These are phyloP conservation scores for Sonneratia alba DNA, from an alignment of 345 rosid species.

Conservation along the genomic window DNA sequence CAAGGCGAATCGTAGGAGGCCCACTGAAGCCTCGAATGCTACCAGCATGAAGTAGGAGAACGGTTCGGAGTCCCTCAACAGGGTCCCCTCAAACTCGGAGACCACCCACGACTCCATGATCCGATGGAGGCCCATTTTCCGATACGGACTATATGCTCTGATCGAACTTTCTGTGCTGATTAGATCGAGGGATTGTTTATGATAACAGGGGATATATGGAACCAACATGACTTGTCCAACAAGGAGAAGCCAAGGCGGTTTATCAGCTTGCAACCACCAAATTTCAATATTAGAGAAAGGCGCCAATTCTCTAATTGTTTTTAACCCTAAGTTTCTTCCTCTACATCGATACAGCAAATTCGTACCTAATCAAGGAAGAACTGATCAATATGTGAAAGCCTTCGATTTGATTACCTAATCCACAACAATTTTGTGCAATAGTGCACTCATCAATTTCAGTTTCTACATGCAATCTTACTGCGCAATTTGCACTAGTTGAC, in stretches of 20 bases:
- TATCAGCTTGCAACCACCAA: constrained; percentile 58
- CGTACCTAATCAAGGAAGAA: neutral
- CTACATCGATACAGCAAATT: neutral
- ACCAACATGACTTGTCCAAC: neutral
- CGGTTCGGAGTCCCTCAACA: constrained; percentile 44
- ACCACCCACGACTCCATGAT: constrained; percentile 46
- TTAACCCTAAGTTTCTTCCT: neutral
- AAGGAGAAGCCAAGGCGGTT: constrained; percentile 30
- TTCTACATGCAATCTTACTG: neutral
- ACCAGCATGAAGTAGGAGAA: constrained; percentile 87
- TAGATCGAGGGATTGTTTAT: neutral
- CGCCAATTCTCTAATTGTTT: neutral
- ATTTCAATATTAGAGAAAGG: neutral
- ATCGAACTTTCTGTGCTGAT: too few relatives aligned
- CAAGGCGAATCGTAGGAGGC: constrained; percentile 55
- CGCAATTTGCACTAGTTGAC: too few relatives aligned
- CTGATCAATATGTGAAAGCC: neutral
- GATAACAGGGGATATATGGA: constrained; percentile 2
- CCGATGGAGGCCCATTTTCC: too few relatives aligned
- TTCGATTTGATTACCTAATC: constrained; percentile 50
- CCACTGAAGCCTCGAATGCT: constrained; percentile 70
- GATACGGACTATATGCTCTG: neutral
- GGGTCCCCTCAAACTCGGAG: constrained; percentile 71
- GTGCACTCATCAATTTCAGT: neutral
- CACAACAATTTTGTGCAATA: constrained; percentile 36